Percentiles rank a stretch among this genome's conserved stretches.
phyloP scores from a whole-genome alignment of 2,329 filamentous ascomycete species.

The Trichothecium sympodiale region DNA sequence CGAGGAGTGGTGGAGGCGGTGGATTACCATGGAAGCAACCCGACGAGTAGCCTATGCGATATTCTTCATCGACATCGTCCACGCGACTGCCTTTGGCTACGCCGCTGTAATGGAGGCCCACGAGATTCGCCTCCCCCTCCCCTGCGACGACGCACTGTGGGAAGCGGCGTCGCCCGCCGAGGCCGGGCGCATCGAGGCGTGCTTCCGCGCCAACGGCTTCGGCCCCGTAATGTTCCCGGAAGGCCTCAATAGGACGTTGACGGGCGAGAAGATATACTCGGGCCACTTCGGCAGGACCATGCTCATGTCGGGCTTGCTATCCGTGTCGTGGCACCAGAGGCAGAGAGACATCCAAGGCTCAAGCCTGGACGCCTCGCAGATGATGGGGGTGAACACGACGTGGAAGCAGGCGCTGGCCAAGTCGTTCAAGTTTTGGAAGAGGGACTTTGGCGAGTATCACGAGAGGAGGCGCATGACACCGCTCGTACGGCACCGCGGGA shows the following conservation, averaged over 20 bases:
- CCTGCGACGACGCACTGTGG: slow-evolving; percentile 83
- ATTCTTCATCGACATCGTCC: slow-evolving; percentile 80
- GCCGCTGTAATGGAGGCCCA: slow-evolving; percentile 84
- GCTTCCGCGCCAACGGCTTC: slow-evolving; percentile 66
- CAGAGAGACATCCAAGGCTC: slow-evolving; percentile 77
- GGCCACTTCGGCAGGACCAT: slow-evolving; percentile 85
- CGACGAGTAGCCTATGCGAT: slow-evolving; percentile 78
- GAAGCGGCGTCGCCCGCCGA: slow-evolving; percentile 67
- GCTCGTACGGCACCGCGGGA: no score
- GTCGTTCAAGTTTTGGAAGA: slow-evolving; percentile 67
- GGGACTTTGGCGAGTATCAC: slow-evolving; percentile 78
- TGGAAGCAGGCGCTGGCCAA: slow-evolving; percentile 54
- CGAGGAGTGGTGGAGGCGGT: slow-evolving; percentile 62
- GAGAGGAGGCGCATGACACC: no score
- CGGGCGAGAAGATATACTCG: slow-evolving; percentile 69
- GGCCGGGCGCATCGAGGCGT: slow-evolving; percentile 66
- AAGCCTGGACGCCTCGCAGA: no score
- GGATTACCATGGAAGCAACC: slow-evolving; percentile 84
- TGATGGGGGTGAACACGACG: slow-evolving; percentile 56
- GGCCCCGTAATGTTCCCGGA: slow-evolving; percentile 74
- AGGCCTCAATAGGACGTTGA: slow-evolving; percentile 72
- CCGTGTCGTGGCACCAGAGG: slow-evolving; percentile 84
- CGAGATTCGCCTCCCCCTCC: slow-evolving; percentile 74
- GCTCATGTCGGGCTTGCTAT: slow-evolving; percentile 82
- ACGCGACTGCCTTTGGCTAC: slow-evolving; percentile 89